Evolutionary conservation across 306 rosid genomes (phyloP).

Genomic region (Pterocarpus santalinus): DNA sequence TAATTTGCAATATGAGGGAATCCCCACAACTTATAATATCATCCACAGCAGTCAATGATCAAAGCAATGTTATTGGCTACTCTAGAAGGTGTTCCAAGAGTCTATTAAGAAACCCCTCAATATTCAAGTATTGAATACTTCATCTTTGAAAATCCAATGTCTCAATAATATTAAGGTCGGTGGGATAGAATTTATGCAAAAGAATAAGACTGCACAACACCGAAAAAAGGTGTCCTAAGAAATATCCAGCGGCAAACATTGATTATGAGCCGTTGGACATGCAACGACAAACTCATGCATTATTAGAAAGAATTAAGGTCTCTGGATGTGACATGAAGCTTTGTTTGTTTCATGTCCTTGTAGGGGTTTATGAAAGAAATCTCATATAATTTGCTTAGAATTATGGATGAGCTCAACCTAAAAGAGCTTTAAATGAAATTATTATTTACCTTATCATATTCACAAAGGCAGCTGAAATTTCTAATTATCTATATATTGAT

Average conservation of each 20-base stretch:
- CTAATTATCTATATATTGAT: no score
- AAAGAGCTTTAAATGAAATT: no score
- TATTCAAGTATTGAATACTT: neutral
- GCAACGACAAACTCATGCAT: slow-evolving; percentile 1
- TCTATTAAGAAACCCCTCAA: neutral
- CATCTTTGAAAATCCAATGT: neutral
- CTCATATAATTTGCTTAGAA: no score
- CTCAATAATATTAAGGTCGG: neutral
- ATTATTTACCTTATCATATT: no score
- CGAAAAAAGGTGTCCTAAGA: neutral
- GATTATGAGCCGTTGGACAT: neutral
- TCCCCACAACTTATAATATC: neutral
- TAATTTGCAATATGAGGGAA: slow-evolving; percentile 17
- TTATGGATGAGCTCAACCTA: no score
- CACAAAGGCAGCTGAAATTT: no score
- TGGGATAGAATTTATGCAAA: neutral
- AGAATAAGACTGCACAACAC: no score
- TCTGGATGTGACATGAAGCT: slow-evolving; percentile 1
- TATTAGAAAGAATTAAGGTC: neutral
- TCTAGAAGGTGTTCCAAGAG: neutral
- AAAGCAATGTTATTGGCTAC: neutral
- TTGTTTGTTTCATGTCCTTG: neutral
- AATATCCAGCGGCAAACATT: neutral
- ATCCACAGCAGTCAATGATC: slow-evolving; percentile 6
- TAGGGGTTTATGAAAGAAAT: neutral